Evolutionary conservation across 1,284 basidiomycete species (phyloP).

Genomic region (Ustilago sp.): DNA sequence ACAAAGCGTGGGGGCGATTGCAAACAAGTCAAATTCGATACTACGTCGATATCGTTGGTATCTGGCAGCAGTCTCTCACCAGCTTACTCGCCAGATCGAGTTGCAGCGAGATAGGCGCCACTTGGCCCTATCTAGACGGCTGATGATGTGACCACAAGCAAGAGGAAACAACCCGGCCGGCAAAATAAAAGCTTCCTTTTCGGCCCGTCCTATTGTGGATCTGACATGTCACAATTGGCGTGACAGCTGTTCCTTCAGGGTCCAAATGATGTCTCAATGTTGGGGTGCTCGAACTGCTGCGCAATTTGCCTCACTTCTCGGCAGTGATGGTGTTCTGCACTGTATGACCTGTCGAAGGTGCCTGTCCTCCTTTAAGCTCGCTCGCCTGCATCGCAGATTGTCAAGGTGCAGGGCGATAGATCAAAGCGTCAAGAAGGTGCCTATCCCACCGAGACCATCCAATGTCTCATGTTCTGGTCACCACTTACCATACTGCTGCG

Average conservation of each 20-base stretch:
- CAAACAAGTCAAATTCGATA: constrained; percentile 63
- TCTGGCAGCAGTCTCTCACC: no score
- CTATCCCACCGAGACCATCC: constrained; percentile 7
- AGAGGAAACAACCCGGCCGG: background rate
- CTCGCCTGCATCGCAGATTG: background rate
- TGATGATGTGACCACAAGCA: background rate
- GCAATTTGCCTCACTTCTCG: background rate
- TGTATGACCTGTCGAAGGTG: background rate
- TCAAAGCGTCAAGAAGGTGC: background rate
- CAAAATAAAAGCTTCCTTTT: background rate
- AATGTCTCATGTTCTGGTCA: constrained; percentile 5
- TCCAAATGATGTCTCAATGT: constrained; percentile 8
- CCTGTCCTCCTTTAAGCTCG: background rate
- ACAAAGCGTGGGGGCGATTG: constrained; percentile 43
- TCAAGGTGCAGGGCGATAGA: background rate
- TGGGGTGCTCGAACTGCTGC: constrained; percentile 1
- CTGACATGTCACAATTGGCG: constrained; percentile 8
- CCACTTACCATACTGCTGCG: background rate
- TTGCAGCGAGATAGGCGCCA: no score
- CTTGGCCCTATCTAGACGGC: background rate
- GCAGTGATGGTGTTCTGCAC: background rate
- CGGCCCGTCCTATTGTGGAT: background rate
- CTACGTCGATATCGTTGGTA: constrained; percentile 6
- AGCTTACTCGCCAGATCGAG: no score
- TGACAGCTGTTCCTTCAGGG: background rate